Conservation (phyloP, 768 basidiomycete genomes). For the Suillus subluteus region DNA sequence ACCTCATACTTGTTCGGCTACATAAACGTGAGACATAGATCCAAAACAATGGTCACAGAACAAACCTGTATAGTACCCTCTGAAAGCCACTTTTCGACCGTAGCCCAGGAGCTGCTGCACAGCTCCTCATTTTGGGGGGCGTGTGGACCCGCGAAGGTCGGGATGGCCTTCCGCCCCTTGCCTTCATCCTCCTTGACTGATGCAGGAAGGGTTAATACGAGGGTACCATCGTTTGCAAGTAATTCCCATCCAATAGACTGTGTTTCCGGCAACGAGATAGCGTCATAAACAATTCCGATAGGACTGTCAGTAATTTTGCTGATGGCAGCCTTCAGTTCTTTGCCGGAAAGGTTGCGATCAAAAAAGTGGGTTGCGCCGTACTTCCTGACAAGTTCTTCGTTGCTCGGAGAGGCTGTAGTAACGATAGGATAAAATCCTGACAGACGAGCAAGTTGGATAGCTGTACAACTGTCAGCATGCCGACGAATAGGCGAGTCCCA, state of each 20-base stretch:
- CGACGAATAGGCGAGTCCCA: slow-evolving; percentile 9
- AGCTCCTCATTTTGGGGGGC: slow-evolving; percentile 21
- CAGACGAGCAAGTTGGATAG: slow-evolving; percentile 42
- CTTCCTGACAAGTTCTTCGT: slow-evolving; percentile 34
- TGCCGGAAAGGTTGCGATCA: slow-evolving; percentile 30
- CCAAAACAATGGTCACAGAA: neutral
- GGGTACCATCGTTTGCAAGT: slow-evolving; percentile 37
- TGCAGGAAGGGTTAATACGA: slow-evolving; percentile 32
- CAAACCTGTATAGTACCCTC: slow-evolving; percentile 31
- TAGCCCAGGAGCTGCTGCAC: slow-evolving; percentile 22
- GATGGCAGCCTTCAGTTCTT: slow-evolving; percentile 22
- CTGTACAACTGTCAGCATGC: slow-evolving; percentile 21
- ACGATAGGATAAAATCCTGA: slow-evolving; percentile 48
- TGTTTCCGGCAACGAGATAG: slow-evolving; percentile 37
- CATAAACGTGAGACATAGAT: slow-evolving; percentile 8
- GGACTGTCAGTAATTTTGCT: slow-evolving; percentile 32
- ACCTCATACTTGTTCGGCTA: slow-evolving; percentile 47
- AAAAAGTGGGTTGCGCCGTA: slow-evolving; percentile 46
- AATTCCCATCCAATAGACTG: slow-evolving; percentile 37
- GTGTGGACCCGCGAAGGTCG: slow-evolving; percentile 29
- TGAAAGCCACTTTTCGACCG: slow-evolving; percentile 29
- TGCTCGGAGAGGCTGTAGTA: slow-evolving; percentile 39
- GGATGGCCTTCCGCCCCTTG: slow-evolving; percentile 22
- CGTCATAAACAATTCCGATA: slow-evolving; percentile 33
- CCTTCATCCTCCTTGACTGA: slow-evolving; percentile 28